phyloP scores from a whole-genome alignment of 192 early-diverging fungal species.

The Umbelopsis sp. region DNA sequence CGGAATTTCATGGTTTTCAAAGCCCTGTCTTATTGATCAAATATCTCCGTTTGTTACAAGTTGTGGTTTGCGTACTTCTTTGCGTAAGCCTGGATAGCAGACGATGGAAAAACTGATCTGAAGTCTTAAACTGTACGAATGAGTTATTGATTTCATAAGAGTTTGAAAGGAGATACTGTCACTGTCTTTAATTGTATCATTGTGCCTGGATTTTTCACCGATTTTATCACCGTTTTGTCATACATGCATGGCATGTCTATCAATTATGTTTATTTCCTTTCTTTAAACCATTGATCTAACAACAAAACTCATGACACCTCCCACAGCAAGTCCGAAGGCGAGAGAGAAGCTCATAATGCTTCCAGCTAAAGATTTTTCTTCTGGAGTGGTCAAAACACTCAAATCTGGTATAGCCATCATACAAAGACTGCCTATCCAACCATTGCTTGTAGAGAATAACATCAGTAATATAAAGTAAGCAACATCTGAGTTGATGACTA shows the following conservation, averaged over 20 bases:
- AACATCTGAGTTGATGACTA: slow-evolving; percentile 48
- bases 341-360: slow-evolving; percentile 68
- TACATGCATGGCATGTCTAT: no score
- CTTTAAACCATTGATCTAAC: slow-evolving; percentile 40
- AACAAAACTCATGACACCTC: slow-evolving; percentile 60
- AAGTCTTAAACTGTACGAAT: no score
- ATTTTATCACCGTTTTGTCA: no score
- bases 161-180: no score
- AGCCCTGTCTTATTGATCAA: neutral
- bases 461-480: slow-evolving; percentile 56
- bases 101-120: no score
- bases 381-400: slow-evolving; percentile 31
- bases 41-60: neutral
- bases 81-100: neutral
- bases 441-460: slow-evolving; percentile 68
- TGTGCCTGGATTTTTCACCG: neutral
- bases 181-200: neutral
- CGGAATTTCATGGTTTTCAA: slow-evolving; percentile 1
- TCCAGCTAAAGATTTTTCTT: slow-evolving; percentile 64
- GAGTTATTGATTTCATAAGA: no score
- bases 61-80: neutral
- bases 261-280: neutral
- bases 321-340: slow-evolving; percentile 67
- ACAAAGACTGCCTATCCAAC: slow-evolving; percentile 62
- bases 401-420: slow-evolving; percentile 64